Conservation (phyloP, 768 basidiomycete species). For the Macrolepiota fuliginosa region DNA sequence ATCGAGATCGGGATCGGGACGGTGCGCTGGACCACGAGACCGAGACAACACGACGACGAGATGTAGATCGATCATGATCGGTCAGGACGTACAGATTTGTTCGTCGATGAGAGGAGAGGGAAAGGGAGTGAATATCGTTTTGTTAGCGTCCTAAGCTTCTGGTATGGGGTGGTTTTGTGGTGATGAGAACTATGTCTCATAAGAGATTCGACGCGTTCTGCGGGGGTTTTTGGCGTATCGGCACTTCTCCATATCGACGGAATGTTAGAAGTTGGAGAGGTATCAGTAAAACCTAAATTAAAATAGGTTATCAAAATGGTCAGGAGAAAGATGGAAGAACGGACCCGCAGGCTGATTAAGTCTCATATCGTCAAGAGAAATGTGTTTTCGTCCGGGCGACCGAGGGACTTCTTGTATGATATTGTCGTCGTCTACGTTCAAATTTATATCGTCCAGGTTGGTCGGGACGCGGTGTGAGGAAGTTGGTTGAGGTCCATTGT, state of each 20-base stretch:
- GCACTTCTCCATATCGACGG: conserved; percentile 51
- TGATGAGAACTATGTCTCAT: conserved; percentile 19
- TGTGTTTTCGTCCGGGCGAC: conserved; percentile 4
- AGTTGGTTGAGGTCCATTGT: neutral
- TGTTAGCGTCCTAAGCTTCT: conserved; percentile 40
- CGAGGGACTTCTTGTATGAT: conserved; percentile 9
- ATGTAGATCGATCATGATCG: conserved; percentile 4
- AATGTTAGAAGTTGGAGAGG: conserved; percentile 21
- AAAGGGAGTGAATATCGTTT: conserved; percentile 50
- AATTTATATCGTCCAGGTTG: conserved; percentile 11
- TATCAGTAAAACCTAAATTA: neutral
- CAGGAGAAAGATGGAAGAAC: neutral
- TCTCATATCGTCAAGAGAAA: conserved; percentile 11
- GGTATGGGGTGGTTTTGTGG: conserved; percentile 31
- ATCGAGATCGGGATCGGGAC: neutral
- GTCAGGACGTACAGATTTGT: conserved; percentile 12
- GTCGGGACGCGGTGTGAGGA: neutral
- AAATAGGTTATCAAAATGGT: neutral
- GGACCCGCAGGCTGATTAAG: neutral
- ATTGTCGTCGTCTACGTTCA: conserved; percentile 8
- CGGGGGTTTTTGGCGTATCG: conserved; percentile 34
- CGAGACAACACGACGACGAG: too few relatives aligned
- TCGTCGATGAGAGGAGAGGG: conserved; percentile 30
- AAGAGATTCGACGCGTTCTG: conserved; percentile 30
- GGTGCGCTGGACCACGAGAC: neutral